A percentile compares a stretch with the other conserved stretches of the same genome.
Conservation (phyloP, 169 alveolate genomes). For the Pseudocohnilembus persalinus region DNA sequence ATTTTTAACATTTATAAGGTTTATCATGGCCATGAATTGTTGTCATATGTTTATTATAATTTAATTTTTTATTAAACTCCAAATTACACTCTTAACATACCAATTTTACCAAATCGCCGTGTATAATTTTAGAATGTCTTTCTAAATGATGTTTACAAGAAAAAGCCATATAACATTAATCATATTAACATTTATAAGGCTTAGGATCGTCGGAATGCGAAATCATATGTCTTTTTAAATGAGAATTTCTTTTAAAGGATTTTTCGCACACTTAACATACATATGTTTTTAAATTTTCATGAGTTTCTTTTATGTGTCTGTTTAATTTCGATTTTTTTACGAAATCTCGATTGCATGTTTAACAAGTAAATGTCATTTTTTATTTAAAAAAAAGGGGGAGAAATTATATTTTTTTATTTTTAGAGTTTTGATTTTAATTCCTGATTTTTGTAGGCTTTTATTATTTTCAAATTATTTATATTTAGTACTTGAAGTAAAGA, state of each 20-base stretch:
- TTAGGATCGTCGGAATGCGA: constrained; percentile 50
- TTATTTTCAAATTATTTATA: too few relatives aligned
- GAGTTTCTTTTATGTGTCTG: constrained; percentile 47
- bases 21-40: constrained; percentile 15
- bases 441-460: neutral
- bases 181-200: constrained; percentile 52
- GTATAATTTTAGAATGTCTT: constrained; percentile 37
- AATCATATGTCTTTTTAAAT: constrained; percentile 59
- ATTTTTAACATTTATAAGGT: constrained; percentile 7
- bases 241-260: constrained; percentile 56
- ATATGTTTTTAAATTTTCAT: constrained; percentile 48
- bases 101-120: constrained; percentile 11
- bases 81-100: constrained; percentile 26
- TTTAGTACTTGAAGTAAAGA: neutral
- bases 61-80: constrained; percentile 21
- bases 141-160: constrained; percentile 44
- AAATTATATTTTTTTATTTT: too few relatives aligned
- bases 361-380: constrained; percentile 11
- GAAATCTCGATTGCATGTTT: constrained; percentile 31
- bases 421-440: too few relatives aligned
- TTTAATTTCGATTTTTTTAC: constrained; percentile 35
- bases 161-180: constrained; percentile 35
- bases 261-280: constrained; percentile 55
- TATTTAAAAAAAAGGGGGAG: neutral
- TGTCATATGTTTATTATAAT: constrained; percentile 28